Evolutionary conservation across 352 stramenopile species (phyloP).

Genomic region (Phytophthora sp.): DNA sequence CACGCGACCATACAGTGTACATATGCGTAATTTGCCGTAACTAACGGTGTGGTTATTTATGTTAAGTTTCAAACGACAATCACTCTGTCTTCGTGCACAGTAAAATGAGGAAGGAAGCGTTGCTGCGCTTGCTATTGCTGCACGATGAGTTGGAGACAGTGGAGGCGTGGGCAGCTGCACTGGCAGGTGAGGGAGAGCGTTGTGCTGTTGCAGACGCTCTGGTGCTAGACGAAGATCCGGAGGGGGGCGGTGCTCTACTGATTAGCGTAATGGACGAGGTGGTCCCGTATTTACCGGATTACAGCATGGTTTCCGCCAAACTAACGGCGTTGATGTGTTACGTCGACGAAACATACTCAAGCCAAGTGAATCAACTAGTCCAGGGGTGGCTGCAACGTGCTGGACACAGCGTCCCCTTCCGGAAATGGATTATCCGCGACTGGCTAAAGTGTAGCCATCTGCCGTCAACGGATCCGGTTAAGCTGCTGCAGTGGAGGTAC

Average conservation of each 20-base stretch:
- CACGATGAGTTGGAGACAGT: constrained; percentile 31
- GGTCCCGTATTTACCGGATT: constrained; percentile 57
- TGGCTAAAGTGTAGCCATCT: constrained; percentile 36
- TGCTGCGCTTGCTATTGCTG: constrained; percentile 41
- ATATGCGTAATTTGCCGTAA: too few relatives aligned
- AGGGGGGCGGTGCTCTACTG: constrained; percentile 2
- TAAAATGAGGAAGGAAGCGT: constrained; percentile 4
- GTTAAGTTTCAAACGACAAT: not conserved
- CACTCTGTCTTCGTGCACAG: not conserved
- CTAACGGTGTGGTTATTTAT: not conserved
- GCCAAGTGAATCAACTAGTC: constrained; percentile 34
- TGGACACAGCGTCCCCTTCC: constrained; percentile 30
- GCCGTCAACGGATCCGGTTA: constrained; percentile 6
- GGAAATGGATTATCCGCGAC: constrained; percentile 45
- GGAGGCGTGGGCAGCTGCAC: constrained; percentile 26
- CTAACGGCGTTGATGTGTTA: constrained; percentile 44
- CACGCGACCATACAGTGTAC: not conserved
- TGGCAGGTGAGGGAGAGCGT: not conserved
- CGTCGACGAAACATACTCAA: constrained; percentile 28
- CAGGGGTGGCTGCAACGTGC: constrained; percentile 38
- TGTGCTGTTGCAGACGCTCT: not conserved
- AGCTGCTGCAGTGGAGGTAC: constrained; percentile 43
- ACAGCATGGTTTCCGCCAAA: constrained; percentile 39
- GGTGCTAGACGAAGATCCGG: not conserved
- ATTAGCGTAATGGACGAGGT: constrained; percentile 37